phyloP scores from a whole-genome alignment of 805 yeast genomes.

The Candida gorgasii region DNA sequence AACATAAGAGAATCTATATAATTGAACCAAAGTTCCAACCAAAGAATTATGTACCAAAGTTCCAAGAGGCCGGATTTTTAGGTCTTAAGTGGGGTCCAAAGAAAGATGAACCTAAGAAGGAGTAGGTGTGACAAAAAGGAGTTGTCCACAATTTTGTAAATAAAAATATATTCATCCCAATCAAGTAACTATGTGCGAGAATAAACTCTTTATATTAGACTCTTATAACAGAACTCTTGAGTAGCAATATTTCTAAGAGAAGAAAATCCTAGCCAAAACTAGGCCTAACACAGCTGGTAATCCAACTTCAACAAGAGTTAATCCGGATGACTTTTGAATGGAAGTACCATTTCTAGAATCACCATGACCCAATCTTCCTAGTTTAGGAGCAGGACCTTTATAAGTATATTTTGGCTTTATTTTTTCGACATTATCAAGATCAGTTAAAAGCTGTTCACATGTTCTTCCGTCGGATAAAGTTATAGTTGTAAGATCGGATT shows the following conservation, averaged over 20 bases:
- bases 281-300: not conserved
- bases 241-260: not conserved
- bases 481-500: constrained; percentile 18
- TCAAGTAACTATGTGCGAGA: no score
- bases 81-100: constrained; percentile 89
- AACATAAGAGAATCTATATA: constrained; percentile 64
- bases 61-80: constrained; percentile 58
- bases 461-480: constrained; percentile 26
- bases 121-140: no score
- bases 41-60: constrained; percentile 43
- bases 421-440: constrained; percentile 1
- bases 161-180: constrained; percentile 6
- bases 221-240: not conserved
- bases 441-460: constrained; percentile 18
- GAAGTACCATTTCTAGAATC: not conserved
- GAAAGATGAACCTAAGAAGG: constrained; percentile 34
- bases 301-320: not conserved
- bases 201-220: no score
- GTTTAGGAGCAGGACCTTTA: not conserved
- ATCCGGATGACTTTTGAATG: constrained; percentile 1
- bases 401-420: not conserved
- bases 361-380: not conserved
- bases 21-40: constrained; percentile 58
- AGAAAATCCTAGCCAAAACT: not conserved
- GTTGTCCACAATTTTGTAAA: no score